Evolutionary conservation across 192 early-diverging fungal species (phyloP).

Genomic region (Radiomyces spectabilis): DNA sequence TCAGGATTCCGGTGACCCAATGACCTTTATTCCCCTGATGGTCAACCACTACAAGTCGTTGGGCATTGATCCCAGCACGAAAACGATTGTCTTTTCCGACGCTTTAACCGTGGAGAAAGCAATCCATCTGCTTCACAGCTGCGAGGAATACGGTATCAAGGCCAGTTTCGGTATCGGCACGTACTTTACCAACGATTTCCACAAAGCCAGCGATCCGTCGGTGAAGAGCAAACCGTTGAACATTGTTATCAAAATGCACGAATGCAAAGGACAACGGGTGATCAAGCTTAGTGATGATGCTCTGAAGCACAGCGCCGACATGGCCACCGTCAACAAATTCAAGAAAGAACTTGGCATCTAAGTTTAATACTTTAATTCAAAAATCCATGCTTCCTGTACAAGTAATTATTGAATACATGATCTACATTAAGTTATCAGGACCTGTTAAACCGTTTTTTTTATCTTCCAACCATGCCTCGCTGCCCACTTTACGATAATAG

Average conservation of each 20-base stretch:
- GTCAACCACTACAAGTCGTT: slow-evolving; percentile 45
- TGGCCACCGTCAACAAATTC: slow-evolving; percentile 37
- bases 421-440: no score
- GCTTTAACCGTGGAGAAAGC: slow-evolving; percentile 45
- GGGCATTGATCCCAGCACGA: slow-evolving; percentile 52
- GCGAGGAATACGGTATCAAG: slow-evolving; percentile 35
- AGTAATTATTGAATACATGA: no score
- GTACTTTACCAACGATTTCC: slow-evolving; percentile 67
- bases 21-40: slow-evolving; percentile 48
- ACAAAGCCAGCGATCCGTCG: slow-evolving; percentile 16
- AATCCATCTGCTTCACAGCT: slow-evolving; percentile 38
- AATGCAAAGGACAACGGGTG: slow-evolving; percentile 46
- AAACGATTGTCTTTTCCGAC: slow-evolving; percentile 67
- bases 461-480: no score
- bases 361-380: no score
- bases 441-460: no score
- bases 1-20: slow-evolving; percentile 69
- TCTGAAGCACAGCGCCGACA: slow-evolving; percentile 53
- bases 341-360: slow-evolving; percentile 31
- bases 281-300: slow-evolving; percentile 67
- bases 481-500: no score
- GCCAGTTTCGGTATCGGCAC: slow-evolving; percentile 70
- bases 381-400: no score
- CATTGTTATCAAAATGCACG: slow-evolving; percentile 69
- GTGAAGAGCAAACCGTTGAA: slow-evolving; percentile 47